Evolutionary conservation across 148 eudicot species (phyloP), one percentile per base, ranked within the genome.

Genomic region (Arctostaphylos glauca): DNA sequence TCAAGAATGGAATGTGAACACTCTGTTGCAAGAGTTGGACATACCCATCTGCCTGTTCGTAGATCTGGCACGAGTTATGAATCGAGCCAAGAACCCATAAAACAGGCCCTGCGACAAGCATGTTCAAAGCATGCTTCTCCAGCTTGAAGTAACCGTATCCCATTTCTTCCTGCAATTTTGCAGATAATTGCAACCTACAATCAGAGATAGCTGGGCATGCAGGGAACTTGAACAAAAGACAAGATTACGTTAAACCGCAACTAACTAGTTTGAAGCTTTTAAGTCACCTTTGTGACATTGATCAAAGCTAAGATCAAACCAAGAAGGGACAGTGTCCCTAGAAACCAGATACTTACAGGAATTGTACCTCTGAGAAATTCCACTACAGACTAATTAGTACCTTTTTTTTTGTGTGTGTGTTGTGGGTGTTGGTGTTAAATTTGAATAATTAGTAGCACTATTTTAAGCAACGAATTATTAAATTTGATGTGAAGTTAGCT

Each of bases 31-130:
- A 80, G 52, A 95, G 80, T 84, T 95, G 98, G 74, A 93, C 84
- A 81, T 92, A 94, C n/a, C 92, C 97, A 87, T 91, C 94, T 0
- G 98, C 90, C 85, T 93, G 88, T 84, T 95, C 98, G 21, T 93
- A 95, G 68, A 93, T 86, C 75, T 95, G 98, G 86, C 97, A 95
- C 2, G 94, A 87, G 79, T 95, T 95, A 48, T 87, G 97, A 81
- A 92, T 91, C 8, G 98, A 95, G 13, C 97, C 98, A 23, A 93
- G 78, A 56, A 95, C 38, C 98, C 97, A 93, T 21, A 95, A 82
- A 53, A 84, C 66, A 8, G 97, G 83, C 16, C 98, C 98, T 3
- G 92, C 96, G n/a, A 95, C 76, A 21, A 93, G 83, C 91, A 95
- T 81, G 82, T 89, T 92, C 83, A 93, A 50, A 2, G 93, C 93